Evolutionary conservation across 2,329 filamentous ascomycete genomes (phyloP).

Genomic region (Fusarium nematophilum): DNA sequence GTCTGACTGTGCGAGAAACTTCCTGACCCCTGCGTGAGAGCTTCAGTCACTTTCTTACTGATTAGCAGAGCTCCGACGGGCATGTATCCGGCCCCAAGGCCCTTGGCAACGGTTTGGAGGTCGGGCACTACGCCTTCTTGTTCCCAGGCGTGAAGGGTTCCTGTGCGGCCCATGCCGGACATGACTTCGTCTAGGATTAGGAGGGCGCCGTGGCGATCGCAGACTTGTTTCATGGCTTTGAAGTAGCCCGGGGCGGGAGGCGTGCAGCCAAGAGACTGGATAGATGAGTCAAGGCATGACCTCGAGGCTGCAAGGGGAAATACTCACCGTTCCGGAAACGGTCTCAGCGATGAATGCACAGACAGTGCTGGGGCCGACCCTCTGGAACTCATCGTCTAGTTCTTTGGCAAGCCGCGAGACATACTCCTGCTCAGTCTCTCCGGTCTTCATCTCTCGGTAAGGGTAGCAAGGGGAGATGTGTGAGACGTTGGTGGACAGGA

Average conservation of each 20-base stretch:
- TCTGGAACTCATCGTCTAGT: conserved; percentile 29
- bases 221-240: conserved; percentile 62
- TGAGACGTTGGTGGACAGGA: conserved; percentile 40
- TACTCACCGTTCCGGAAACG: conserved; percentile 33
- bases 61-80: conserved; percentile 29
- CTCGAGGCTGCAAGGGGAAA: rapidly evolving
- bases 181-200: conserved; percentile 73
- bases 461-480: conserved; percentile 44
- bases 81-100: conserved; percentile 57
- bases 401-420: conserved; percentile 25
- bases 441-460: conserved; percentile 36
- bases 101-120: conserved; percentile 74
- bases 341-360: conserved; percentile 39
- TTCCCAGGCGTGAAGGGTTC: conserved; percentile 72
- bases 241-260: conserved; percentile 59
- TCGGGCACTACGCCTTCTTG: conserved; percentile 68
- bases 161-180: conserved; percentile 73
- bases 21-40: conserved; percentile 22
- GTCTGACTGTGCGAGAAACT: conserved; percentile 69
- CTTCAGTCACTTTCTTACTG: conserved; percentile 11
- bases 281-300: conserved; percentile 28
- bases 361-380: conserved; percentile 27
- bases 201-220: conserved; percentile 65
- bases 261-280: conserved; percentile 32
- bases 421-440: conserved; percentile 49